A percentile compares a stretch with the other conserved stretches of the same genome.
These are phyloP conservation scores for Solanum hybrid DNA, from an alignment of 305 asterid species.

Conservation along the genomic window DNA sequence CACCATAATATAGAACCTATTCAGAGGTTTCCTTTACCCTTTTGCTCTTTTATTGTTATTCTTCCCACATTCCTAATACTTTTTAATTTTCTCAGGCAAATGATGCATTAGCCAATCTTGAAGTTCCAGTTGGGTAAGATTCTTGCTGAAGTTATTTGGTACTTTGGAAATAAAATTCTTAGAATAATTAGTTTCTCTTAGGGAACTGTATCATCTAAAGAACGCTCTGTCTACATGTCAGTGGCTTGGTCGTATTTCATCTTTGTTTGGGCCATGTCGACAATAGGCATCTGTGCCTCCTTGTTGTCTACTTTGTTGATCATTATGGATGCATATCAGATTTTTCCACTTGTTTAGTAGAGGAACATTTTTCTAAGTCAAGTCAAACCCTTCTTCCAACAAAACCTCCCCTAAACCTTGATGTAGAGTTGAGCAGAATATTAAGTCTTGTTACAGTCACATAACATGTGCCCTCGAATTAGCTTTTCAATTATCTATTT, in stretches of 20 bases:
- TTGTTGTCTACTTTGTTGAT: not conserved
- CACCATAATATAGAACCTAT: not conserved
- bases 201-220: not conserved
- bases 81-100: slow-evolving; percentile 39
- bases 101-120: slow-evolving; percentile 58
- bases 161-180: slow-evolving; percentile 1
- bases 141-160: not conserved
- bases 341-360: not conserved
- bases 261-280: not conserved
- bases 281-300: not conserved
- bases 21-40: not conserved
- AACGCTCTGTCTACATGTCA: not conserved
- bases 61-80: not conserved
- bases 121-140: slow-evolving; percentile 75
- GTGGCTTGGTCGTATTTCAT: not conserved
- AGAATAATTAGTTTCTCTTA: not conserved
- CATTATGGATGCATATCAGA: not conserved
- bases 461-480: not conserved
- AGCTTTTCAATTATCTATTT: not conserved
- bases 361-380: not conserved
- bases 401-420: slow-evolving; percentile 7
- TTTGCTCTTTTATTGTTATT: not conserved
- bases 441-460: not conserved
- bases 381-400: not conserved
- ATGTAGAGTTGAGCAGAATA: not conserved